These are phyloP conservation scores for Elongisporangium prolatum DNA, from an alignment of 352 stramenopile species.

Conservation along the genomic window DNA sequence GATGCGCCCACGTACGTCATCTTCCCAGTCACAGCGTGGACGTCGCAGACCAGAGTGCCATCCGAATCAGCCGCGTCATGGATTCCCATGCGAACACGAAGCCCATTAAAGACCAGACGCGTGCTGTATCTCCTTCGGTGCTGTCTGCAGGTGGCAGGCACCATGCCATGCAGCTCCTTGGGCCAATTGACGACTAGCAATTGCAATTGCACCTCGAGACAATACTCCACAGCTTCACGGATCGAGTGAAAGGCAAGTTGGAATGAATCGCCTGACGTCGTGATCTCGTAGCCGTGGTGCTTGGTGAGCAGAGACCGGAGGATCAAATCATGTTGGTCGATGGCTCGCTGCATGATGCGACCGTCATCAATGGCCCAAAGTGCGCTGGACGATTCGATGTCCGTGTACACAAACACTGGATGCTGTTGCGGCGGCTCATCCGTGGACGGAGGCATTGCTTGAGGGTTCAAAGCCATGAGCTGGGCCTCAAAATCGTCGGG, in stretches of 20 bases:
- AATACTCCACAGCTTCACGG: slow-evolving; percentile 55
- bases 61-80: slow-evolving; percentile 37
- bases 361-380: slow-evolving; percentile 48
- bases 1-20: slow-evolving; percentile 41
- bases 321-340: slow-evolving; percentile 38
- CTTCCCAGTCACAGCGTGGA: slow-evolving; percentile 44
- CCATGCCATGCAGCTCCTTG: slow-evolving; percentile 43
- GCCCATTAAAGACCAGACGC: slow-evolving; percentile 37
- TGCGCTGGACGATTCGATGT: slow-evolving; percentile 62
- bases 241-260: slow-evolving; percentile 69
- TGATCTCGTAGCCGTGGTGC: slow-evolving; percentile 72
- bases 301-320: slow-evolving; percentile 30
- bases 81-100: slow-evolving; percentile 50
- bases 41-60: slow-evolving; percentile 24
- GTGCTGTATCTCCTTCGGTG: slow-evolving; percentile 13
- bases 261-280: slow-evolving; percentile 64
- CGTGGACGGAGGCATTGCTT: slow-evolving; percentile 10
- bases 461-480: slow-evolving; percentile 27
- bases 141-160: slow-evolving; percentile 37
- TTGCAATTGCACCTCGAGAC: slow-evolving; percentile 51
- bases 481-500: slow-evolving; percentile 39
- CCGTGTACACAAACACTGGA: slow-evolving; percentile 58
- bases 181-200: slow-evolving; percentile 52
- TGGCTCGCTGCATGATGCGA: slow-evolving; percentile 39
- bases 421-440: slow-evolving; percentile 20